Base-by-base conservation (phyloP, 2,329 filamentous ascomycete genomes). In the Cytospora mali region DNA sequence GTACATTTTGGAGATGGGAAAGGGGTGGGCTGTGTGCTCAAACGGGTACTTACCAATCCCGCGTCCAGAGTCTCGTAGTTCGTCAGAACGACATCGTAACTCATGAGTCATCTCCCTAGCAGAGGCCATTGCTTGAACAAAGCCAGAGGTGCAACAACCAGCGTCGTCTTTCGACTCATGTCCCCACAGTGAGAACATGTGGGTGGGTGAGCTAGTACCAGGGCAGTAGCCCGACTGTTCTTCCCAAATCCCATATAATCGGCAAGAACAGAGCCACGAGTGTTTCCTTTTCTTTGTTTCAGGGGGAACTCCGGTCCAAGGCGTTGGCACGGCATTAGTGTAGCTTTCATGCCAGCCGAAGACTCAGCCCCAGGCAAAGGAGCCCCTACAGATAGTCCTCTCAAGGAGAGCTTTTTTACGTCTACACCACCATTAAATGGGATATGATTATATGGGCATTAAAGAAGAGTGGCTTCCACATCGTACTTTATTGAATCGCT, bases 171-270 rank as follows among this genome's bases (percentile, higher is more conserved):
- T 13, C 29, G 52, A 18, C 5, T 33, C 14, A 2, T 9, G 3
- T 54, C 29, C 18, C 23, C 18, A 39, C 35, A 39, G 35, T 39
- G 5, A 5, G 35, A 6, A n/a, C 35, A 39, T 18, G 35, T 18
- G 18, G 52, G 52, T 25, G 52, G 52, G 27, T 33, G 31, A 14
- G 52, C 28, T 6, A 33, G 29, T 5, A 54, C 35, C 21, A 54
- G 52, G 16, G 52, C 52, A 11, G 35, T n/a, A n/a, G 52, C 52
- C 29, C 35, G 27, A 6, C 35, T 33, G 27, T 28, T 54, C 28
- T 54, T 54, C 10, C 52, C 52, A n/a, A 54, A 29, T 6, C 52
- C 52, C 52, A 54, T 54, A n/a, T 33, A 25, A 31, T 53, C 50
- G 1, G 50, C 50, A 4, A 53, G 50, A n/a, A 53, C n/a, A n/a